Evolutionary conservation across 352 stramenopile species (phyloP).

Genomic region (Phytopythium kandeliae): DNA sequence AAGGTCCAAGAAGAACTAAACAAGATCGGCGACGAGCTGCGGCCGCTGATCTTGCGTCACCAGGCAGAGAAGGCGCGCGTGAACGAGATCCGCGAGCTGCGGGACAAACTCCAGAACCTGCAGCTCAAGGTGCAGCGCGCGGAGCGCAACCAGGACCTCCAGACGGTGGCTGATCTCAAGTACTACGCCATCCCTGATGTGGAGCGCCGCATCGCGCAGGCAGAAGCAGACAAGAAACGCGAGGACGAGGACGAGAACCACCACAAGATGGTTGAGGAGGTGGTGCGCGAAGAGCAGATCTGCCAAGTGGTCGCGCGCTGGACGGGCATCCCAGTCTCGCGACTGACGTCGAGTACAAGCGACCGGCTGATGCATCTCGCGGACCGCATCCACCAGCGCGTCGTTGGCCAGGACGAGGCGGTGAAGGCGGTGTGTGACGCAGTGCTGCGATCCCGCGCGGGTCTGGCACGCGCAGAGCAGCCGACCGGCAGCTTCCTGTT

Average conservation of each 20-base stretch:
- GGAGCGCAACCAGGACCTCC: slow-evolving; percentile 93
- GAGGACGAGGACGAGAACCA: slow-evolving; percentile 47
- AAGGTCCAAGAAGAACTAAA: slow-evolving; percentile 91
- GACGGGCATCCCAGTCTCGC: slow-evolving; percentile 88
- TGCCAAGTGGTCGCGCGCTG: slow-evolving; percentile 87
- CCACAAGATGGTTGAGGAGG: slow-evolving; percentile 80
- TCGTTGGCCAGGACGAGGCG: slow-evolving; percentile 93
- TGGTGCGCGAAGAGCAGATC: slow-evolving; percentile 86
- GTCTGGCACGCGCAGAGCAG: slow-evolving; percentile 78
- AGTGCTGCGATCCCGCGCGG: slow-evolving; percentile 90
- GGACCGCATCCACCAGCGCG: slow-evolving; percentile 83
- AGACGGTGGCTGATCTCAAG: slow-evolving; percentile 94
- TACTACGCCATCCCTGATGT: slow-evolving; percentile 95
- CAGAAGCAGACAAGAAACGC: slow-evolving; percentile 67
- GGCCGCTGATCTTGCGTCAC: slow-evolving; percentile 87
- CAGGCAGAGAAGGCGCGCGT: slow-evolving; percentile 89
- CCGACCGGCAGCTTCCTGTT: slow-evolving; percentile 96
- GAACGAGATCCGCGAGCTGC: slow-evolving; percentile 91
- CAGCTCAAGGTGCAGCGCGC: slow-evolving; percentile 93
- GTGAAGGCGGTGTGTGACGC: slow-evolving; percentile 89
- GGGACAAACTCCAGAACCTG: slow-evolving; percentile 91
- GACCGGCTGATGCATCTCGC: slow-evolving; percentile 81
- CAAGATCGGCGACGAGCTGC: slow-evolving; percentile 89
- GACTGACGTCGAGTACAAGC: slow-evolving; percentile 71
- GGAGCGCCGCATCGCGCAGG: slow-evolving; percentile 77